phyloP scores from a whole-genome alignment of 1,284 basidiomycete species.

The Boletus albobrunnescens region DNA sequence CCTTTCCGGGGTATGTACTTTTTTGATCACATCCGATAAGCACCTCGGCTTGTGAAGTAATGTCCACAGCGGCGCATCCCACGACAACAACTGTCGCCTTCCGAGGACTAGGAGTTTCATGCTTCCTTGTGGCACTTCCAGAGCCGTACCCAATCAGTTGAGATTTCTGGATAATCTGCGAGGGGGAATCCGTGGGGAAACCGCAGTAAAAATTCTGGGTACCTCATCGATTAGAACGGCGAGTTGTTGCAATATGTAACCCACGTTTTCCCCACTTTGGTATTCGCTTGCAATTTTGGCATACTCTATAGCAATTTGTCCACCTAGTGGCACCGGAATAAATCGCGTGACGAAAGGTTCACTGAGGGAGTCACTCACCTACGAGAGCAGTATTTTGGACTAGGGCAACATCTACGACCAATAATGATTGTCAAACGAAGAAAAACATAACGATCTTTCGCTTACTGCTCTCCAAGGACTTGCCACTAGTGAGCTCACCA shows the following conservation, averaged over 20 bases:
- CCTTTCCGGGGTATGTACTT: slow-evolving; percentile 79
- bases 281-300: slow-evolving; percentile 45
- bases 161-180: background rate
- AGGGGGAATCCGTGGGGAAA: background rate
- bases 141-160: background rate
- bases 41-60: slow-evolving; percentile 56
- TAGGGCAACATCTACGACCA: slow-evolving; percentile 72
- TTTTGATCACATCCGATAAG: slow-evolving; percentile 36
- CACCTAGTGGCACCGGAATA: slow-evolving; percentile 42
- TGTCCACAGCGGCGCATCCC: slow-evolving; percentile 84
- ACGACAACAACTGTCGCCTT: slow-evolving; percentile 57
- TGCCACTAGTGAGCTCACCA: slow-evolving; percentile 74
- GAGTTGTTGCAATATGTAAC: slow-evolving; percentile 1
- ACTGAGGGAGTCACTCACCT: slow-evolving; percentile 45
- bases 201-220: slow-evolving; percentile 14
- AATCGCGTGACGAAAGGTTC: background rate
- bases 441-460: background rate
- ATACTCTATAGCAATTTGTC: slow-evolving; percentile 79
- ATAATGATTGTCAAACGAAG: background rate
- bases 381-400: slow-evolving; percentile 90
- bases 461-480: slow-evolving; percentile 71
- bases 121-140: background rate
- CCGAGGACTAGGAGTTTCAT: background rate
- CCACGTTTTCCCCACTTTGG: slow-evolving; percentile 17
- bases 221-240: slow-evolving; percentile 1